Conservation (phyloP, 164 flowering plant species). For the Liriodendron chinense region DNA sequence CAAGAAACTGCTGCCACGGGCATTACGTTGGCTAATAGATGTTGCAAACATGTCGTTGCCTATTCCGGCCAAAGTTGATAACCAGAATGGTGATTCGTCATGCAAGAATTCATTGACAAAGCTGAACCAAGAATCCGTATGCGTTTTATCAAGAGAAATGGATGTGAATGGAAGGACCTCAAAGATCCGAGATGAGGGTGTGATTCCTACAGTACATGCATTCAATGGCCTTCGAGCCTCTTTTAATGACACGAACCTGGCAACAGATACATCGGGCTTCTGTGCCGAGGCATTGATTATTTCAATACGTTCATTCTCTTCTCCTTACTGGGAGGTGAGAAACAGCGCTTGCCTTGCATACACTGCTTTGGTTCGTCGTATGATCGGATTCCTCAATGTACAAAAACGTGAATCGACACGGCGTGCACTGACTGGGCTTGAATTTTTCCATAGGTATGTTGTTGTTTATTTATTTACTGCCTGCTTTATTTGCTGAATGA, state of each 20-base stretch:
- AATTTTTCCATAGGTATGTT: conserved; percentile 89
- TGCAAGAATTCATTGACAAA: conserved; percentile 12
- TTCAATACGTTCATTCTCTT: conserved; percentile 81
- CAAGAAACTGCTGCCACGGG: conserved; percentile 87
- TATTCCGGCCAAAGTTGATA: conserved; percentile 24
- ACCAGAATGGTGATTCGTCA: conserved; percentile 6
- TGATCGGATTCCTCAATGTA: conserved; percentile 93
- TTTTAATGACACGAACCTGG: conserved; percentile 89
- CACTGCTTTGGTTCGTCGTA: conserved; percentile 92
- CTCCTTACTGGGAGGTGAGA: conserved; percentile 94
- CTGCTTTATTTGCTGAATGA: no score
- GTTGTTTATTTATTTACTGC: neutral
- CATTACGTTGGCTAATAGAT: conserved; percentile 80
- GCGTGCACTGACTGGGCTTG: conserved; percentile 85
- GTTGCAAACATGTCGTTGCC: conserved; percentile 52
- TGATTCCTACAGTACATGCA: conserved; percentile 94
- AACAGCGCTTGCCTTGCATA: conserved; percentile 95
- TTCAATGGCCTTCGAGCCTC: conserved; percentile 91
- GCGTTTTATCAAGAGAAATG: conserved; percentile 14
- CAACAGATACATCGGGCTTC: conserved; percentile 93
- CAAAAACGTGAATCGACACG: conserved; percentile 90
- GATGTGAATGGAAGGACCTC: conserved; percentile 34
- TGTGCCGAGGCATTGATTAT: conserved; percentile 90
- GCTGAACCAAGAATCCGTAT: conserved; percentile 14
- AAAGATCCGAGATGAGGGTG: conserved; percentile 89